Conservation (phyloP, 331 rosid genomes). For the Acacia concinna region DNA sequence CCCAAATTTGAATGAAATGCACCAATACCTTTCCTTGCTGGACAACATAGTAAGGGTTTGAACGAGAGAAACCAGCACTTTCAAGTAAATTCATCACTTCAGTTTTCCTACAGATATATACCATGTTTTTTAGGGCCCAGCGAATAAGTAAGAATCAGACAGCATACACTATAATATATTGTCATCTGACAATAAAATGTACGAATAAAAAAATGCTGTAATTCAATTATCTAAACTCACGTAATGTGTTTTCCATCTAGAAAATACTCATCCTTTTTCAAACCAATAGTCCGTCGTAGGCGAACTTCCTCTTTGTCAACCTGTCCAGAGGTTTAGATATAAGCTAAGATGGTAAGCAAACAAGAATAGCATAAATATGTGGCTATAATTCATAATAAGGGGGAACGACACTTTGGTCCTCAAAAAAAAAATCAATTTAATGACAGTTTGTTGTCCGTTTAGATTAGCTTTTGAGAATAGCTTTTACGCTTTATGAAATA, state of each 20-base stretch:
- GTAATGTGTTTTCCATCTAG: constrained; percentile 97
- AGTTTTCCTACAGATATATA: constrained; percentile 64
- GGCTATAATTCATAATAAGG: constrained; percentile 11
- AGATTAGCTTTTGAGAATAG: too few species aligned
- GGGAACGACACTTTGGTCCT: not conserved
- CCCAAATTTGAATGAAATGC: constrained; percentile 12
- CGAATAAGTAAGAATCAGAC: constrained; percentile 8
- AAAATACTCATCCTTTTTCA: constrained; percentile 93
- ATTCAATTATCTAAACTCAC: constrained; percentile 48
- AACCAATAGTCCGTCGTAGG: constrained; percentile 84
- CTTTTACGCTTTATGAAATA: too few species aligned
- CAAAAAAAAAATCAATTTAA: not conserved
- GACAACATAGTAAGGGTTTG: constrained; percentile 98
- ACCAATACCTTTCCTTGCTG: constrained; percentile 91
- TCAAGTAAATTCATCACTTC: constrained; percentile 98
- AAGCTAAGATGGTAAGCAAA: constrained; percentile 24
- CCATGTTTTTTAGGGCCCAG: constrained; percentile 7
- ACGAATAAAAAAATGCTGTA: not conserved
- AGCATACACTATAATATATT: constrained; percentile 1
- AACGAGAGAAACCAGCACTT: constrained; percentile 99
- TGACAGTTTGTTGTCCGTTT: too few species aligned
- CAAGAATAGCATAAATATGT: constrained; percentile 10
- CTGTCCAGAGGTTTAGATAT: constrained; percentile 40
- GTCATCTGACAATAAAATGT: not conserved
- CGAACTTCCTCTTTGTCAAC: constrained; percentile 99